Percentiles rank a stretch among this genome's conserved stretches.
phyloP scores from a whole-genome alignment of 2,329 filamentous ascomycete genomes.

The Nothophaeocryptopus gaeumannii region DNA sequence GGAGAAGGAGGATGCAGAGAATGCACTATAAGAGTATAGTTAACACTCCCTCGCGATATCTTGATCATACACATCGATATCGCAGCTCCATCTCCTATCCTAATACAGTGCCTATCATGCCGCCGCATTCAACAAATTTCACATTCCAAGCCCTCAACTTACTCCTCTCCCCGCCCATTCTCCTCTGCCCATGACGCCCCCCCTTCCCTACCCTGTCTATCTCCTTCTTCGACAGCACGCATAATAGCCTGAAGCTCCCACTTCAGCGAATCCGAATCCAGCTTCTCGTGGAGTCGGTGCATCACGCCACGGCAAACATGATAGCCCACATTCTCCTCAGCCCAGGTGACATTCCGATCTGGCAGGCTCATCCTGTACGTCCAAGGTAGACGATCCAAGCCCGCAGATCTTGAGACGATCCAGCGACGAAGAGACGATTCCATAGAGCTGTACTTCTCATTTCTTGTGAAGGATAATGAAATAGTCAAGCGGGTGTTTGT shows the following conservation, averaged over 20 bases:
- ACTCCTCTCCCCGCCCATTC: too few species aligned
- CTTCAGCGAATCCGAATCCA: conserved; percentile 19
- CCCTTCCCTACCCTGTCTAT: too few species aligned
- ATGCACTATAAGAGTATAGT: too few species aligned
- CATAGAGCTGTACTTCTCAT: conserved; percentile 16
- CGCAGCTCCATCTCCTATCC: too few species aligned
- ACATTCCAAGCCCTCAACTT: too few species aligned
- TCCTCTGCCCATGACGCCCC: too few species aligned
- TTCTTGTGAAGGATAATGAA: conserved; percentile 1
- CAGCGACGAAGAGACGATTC: conserved; percentile 22
- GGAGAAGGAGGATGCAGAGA: too few species aligned
- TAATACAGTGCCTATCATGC: too few species aligned
- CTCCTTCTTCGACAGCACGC: conserved; percentile 14
- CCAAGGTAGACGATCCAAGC: conserved; percentile 28
- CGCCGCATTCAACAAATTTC: too few species aligned
- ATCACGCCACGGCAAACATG: conserved; percentile 1
- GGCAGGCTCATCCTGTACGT: conserved; percentile 18
- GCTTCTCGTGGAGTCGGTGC: not conserved
- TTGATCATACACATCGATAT: too few species aligned
- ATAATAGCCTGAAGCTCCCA: conserved; percentile 24
- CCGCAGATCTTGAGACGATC: conserved; percentile 20
- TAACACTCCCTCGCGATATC: too few species aligned
- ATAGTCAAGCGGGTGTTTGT: conserved; percentile 24
- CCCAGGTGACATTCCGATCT: not conserved
- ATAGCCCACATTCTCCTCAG: not conserved